Evolutionary conservation across 371 early-diverging fungal species (phyloP).

Genomic region (Batrachochytrium dendrobatidis): DNA sequence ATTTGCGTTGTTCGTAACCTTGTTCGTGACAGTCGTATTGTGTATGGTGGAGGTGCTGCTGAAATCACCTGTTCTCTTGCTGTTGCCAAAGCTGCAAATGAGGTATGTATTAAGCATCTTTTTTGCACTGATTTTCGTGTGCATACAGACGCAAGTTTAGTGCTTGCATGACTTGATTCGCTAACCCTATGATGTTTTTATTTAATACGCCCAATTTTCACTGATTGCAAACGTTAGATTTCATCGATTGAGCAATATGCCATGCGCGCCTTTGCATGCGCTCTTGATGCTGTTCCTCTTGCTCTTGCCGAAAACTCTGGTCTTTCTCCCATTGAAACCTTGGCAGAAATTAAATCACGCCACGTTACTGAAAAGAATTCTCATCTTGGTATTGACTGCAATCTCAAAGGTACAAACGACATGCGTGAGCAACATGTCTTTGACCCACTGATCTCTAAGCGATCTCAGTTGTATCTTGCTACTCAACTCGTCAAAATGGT

Average conservation of each 20-base stretch:
- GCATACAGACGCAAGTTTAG: too few relatives aligned
- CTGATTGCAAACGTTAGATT: slow-evolving; percentile 33
- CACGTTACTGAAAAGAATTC: slow-evolving; percentile 83
- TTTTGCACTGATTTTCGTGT: background rate
- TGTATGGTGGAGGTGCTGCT: slow-evolving; percentile 99
- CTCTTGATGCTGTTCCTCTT: slow-evolving; percentile 95
- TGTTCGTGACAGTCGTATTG: slow-evolving; percentile 92
- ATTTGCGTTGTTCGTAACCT: slow-evolving; percentile 99
- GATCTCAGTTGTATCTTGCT: slow-evolving; percentile 95
- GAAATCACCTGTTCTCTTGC: slow-evolving; percentile 95
- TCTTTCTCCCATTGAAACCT: slow-evolving; percentile 88
- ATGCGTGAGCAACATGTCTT: slow-evolving; percentile 97
- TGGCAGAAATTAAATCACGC: slow-evolving; percentile 87
- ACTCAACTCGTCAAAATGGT: slow-evolving; percentile 94
- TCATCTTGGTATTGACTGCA: slow-evolving; percentile 95
- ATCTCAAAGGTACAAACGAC: slow-evolving; percentile 83
- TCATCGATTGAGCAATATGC: slow-evolving; percentile 95
- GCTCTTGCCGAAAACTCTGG: slow-evolving; percentile 98
- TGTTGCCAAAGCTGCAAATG: slow-evolving; percentile 88
- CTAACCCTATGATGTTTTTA: too few relatives aligned
- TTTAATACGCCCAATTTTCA: background rate
- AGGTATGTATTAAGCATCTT: slow-evolving; percentile 33
- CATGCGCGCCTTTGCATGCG: slow-evolving; percentile 94
- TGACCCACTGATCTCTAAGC: slow-evolving; percentile 98
- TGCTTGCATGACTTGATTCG: too few relatives aligned